Evolutionary conservation across 495 filamentous ascomycete species (phyloP), one percentile per base, ranked within the genome.

Genomic region (Filosporella fistucella): DNA sequence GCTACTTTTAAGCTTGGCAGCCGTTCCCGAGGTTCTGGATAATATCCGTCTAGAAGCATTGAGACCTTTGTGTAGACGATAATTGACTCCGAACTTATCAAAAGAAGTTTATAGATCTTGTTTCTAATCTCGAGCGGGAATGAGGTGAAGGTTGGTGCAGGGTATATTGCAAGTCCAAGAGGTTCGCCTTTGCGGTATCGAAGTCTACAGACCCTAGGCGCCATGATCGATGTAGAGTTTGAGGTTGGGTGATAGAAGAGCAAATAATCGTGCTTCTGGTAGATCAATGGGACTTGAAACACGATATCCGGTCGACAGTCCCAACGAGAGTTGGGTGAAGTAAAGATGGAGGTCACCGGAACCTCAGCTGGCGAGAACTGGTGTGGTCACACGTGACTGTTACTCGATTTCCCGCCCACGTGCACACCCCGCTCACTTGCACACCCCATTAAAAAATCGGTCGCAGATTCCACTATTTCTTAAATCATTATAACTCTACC

Each of bases 121-220:
- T 50, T 24, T n/a, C 47, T 38, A 34, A 50, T 25, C 30, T 50
- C 47, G 4, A 20, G 29, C 14, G 38, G 47, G 29, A 50, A 30
- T 13, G 23, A 23, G 20, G 39, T 13, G 29, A 50, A 50, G 12
- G 45, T 49, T 21, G 34, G 13, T 24, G 8, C 10, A 13, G 36
- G 13, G 21, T 40, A 40, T n/a, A 29, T 41, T 8, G 14, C 23
- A 4, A 49, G 45, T 11, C 45, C 23, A n/a, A 49, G 45, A 23
- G 45, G 45, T 41, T 49, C 45, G 6, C 45, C 45, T 28, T 41
- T 40, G 6, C 36, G 45, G 14, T 16, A 41, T 28, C 24, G 16
- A 24, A 49, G 16, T 25, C 45, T 9, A 22, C 45, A 49, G 4
- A 49, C 45, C 16, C 4, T 26, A 4, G 5, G 21, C 11, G 40